phyloP scores from a whole-genome alignment of 2,329 filamentous ascomycete species.

The Camillea tinctor region DNA sequence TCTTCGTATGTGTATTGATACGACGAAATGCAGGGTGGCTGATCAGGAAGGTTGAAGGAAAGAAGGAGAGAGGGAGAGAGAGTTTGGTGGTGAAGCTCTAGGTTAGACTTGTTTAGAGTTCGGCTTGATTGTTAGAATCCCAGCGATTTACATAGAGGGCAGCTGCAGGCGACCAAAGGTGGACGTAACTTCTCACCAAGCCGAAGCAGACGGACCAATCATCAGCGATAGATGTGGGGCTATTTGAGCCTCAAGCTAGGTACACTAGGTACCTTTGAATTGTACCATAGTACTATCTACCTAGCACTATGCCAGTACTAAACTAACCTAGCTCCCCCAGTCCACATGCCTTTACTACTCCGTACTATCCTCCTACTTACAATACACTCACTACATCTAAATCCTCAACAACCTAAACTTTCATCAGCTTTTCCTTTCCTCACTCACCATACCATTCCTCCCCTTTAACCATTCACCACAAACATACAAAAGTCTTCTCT shows the following conservation, averaged over 20 bases:
- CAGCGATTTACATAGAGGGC: neutral
- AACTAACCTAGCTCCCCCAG: neutral
- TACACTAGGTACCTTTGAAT: neutral
- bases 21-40: neutral
- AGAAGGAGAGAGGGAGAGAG: neutral
- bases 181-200: constrained; percentile 24
- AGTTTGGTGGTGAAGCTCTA: neutral
- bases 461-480: no score
- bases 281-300: neutral
- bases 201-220: constrained; percentile 12
- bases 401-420: no score
- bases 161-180: constrained; percentile 24
- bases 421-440: no score
- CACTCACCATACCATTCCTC: no score
- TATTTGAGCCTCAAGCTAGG: constrained; percentile 12
- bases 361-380: neutral
- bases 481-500: no score
- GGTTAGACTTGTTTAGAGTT: constrained; percentile 8
- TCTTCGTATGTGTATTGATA: neutral
- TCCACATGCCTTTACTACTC: neutral
- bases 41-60: neutral
- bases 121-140: neutral
- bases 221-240: constrained; percentile 10
- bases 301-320: no score
- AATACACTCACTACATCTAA: no score